Evolutionary conservation across 2,329 filamentous ascomycete species (phyloP).

Genomic region (Eutypella sp.): DNA sequence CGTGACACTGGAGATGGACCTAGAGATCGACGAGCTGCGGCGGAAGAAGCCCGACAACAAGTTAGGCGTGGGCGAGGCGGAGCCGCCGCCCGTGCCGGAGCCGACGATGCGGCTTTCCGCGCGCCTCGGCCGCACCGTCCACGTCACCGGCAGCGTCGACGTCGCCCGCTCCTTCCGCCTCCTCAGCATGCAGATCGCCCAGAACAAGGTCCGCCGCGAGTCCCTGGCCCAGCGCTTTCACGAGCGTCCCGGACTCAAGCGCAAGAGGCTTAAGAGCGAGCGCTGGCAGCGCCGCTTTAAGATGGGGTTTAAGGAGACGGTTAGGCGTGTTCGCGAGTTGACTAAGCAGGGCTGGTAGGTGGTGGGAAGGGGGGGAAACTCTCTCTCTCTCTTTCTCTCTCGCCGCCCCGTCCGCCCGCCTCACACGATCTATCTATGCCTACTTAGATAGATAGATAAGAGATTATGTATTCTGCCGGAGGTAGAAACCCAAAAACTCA

Average conservation of each 20-base stretch:
- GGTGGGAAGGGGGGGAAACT: too few relatives aligned
- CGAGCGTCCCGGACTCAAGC: slow-evolving; percentile 69
- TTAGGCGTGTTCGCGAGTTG: slow-evolving; percentile 62
- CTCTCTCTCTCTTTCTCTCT: too few relatives aligned
- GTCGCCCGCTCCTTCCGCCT: slow-evolving; percentile 39
- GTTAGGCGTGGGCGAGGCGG: slow-evolving; percentile 4
- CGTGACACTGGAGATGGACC: slow-evolving; percentile 21
- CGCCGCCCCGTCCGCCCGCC: too few relatives aligned
- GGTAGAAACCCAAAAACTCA: too few relatives aligned
- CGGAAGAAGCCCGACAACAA: slow-evolving; percentile 9
- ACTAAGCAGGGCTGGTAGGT: slow-evolving; percentile 76
- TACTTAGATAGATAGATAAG: too few relatives aligned
- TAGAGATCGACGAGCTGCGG: slow-evolving; percentile 22
- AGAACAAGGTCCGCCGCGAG: slow-evolving; percentile 56
- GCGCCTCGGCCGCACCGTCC: slow-evolving; percentile 38
- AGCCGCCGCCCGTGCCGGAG: slow-evolving; percentile 8
- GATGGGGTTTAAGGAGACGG: slow-evolving; percentile 60
- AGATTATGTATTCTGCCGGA: too few relatives aligned
- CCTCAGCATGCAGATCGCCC: slow-evolving; percentile 32
- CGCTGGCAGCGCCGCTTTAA: slow-evolving; percentile 68
- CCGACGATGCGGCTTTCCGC: slow-evolving; percentile 34
- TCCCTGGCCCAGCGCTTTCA: slow-evolving; percentile 60
- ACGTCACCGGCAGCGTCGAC: slow-evolving; percentile 39
- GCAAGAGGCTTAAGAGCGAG: slow-evolving; percentile 67
- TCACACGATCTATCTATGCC: too few relatives aligned